These are phyloP conservation scores for Picea sitchensis DNA, from an alignment of 75 land plant species.

Conservation along the genomic window DNA sequence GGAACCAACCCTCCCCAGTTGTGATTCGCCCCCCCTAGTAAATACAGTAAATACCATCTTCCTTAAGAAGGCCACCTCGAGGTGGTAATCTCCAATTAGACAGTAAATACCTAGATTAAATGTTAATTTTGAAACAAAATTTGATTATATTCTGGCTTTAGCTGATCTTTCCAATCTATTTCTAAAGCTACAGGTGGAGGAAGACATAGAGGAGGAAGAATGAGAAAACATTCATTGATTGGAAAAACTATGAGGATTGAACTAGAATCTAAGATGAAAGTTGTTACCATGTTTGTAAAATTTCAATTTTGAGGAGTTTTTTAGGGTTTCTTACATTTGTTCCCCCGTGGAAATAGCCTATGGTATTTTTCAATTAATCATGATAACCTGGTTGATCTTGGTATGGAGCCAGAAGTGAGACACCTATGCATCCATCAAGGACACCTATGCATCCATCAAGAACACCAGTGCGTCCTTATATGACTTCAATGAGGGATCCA, in stretches of 20 bases:
- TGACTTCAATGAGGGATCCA: conserved; percentile 94
- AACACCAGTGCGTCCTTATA: conserved; percentile 90
- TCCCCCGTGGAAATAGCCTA: not conserved
- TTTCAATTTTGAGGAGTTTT: not conserved
- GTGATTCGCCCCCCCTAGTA: too few relatives aligned
- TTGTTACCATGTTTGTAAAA: conserved; percentile 68
- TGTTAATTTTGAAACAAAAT: not conserved
- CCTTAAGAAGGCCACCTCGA: conserved; percentile 15
- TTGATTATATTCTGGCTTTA: not conserved
- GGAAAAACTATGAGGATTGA: conserved; percentile 82
- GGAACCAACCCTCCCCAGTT: too few relatives aligned
- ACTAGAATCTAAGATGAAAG: conserved; percentile 94
- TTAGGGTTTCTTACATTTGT: not conserved
- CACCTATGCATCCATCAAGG: not conserved
- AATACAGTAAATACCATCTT: too few relatives aligned
- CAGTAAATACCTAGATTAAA: conserved; percentile 23
- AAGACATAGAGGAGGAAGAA: conserved; percentile 73
- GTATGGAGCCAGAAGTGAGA: conserved; percentile 81
- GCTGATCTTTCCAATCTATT: not conserved
- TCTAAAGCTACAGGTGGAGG: conserved; percentile 49
- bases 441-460: conserved; percentile 98
- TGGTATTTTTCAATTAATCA: conserved; percentile 40
- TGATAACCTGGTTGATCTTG: conserved; percentile 51
- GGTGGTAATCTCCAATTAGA: conserved; percentile 33
- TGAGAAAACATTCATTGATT: conserved; percentile 61